These are phyloP conservation scores for Penicillium flavigenum DNA, from an alignment of 495 filamentous ascomycete species.

Conservation along the genomic window DNA sequence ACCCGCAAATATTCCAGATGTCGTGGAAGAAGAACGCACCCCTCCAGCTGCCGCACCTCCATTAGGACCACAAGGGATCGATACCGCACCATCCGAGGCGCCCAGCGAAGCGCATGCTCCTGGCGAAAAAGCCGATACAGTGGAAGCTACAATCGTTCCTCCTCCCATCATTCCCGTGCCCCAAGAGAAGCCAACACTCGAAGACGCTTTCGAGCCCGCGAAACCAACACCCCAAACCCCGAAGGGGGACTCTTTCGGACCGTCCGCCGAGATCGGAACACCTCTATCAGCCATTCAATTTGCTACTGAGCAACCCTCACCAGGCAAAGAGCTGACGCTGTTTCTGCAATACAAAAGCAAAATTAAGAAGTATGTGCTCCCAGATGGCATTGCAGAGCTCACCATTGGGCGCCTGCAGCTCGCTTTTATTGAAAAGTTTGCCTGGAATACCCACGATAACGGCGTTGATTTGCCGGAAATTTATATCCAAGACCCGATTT, in stretches of 20 bases:
- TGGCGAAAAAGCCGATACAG: constrained; percentile 17
- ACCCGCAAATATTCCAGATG: constrained; percentile 66
- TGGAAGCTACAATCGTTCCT: constrained; percentile 20
- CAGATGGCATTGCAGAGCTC: constrained; percentile 77
- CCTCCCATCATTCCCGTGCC: constrained; percentile 37
- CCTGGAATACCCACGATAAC: constrained; percentile 95
- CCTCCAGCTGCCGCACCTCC: constrained; percentile 32
- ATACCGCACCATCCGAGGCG: constrained; percentile 40
- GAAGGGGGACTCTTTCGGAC: constrained; percentile 29
- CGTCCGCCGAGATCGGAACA: constrained; percentile 29
- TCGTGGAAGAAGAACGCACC: constrained; percentile 47
- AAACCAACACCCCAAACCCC: constrained; percentile 47
- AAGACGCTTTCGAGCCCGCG: constrained; percentile 46
- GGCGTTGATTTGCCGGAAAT: constrained; percentile 93
- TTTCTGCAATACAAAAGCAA: constrained; percentile 96
- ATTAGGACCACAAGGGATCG: constrained; percentile 33
- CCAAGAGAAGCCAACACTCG: constrained; percentile 35
- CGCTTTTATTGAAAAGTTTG: constrained; percentile 99
- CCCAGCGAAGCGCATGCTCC: background rate
- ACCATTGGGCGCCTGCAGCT: constrained; percentile 86
- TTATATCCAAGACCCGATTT: constrained; percentile 94
- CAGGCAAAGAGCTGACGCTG: constrained; percentile 87
- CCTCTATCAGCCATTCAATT: constrained; percentile 51
- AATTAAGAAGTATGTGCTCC: constrained; percentile 91
- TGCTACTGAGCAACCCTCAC: constrained; percentile 68